These are phyloP conservation scores for Penicillium oxalicum DNA, from an alignment of 2,329 filamentous ascomycete species.

Conservation along the genomic window DNA sequence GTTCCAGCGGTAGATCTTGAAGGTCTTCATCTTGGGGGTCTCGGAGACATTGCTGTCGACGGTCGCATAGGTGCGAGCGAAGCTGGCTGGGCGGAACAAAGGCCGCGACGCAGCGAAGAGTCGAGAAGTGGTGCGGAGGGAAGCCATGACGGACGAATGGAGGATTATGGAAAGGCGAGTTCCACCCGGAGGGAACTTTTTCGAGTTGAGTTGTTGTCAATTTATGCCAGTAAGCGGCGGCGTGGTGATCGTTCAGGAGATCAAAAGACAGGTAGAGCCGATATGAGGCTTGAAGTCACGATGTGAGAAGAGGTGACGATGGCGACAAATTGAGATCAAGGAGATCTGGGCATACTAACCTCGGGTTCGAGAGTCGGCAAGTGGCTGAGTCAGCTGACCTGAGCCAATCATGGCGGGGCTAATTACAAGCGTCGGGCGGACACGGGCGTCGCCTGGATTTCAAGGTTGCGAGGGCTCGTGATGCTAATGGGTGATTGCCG, in stretches of 20 bases:
- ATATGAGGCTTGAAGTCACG: constrained; percentile 10
- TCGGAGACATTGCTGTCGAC: constrained; percentile 52
- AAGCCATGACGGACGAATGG: constrained; percentile 38
- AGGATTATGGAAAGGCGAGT: constrained; percentile 7
- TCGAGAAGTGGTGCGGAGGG: constrained; percentile 45
- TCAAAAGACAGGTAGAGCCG: constrained; percentile 18
- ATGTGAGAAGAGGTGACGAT: constrained; percentile 9
- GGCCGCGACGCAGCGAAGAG: constrained; percentile 40
- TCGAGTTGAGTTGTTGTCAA: constrained; percentile 6
- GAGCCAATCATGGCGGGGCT: constrained; percentile 27
- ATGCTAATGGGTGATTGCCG: not conserved
- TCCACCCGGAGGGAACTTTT: constrained; percentile 4
- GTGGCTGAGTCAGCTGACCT: constrained; percentile 25
- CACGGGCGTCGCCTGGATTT: constrained; percentile 22
- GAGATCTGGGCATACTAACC: constrained; percentile 28
- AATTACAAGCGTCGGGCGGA: constrained; percentile 38
- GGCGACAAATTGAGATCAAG: constrained; percentile 24
- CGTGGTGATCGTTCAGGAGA: constrained; percentile 13
- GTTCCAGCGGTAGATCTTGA: constrained; percentile 99
- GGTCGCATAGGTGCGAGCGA: constrained; percentile 45
- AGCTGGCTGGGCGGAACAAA: constrained; percentile 37
- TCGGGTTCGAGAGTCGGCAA: constrained; percentile 32
- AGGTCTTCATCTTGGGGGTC: constrained; percentile 72
- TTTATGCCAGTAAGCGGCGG: not conserved
- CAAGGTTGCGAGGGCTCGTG: not conserved